A percentile compares a stretch with the other conserved stretches of the same genome.
Conservation (phyloP, 2,329 filamentous ascomycete genomes). For the Pezicula carpinea region DNA sequence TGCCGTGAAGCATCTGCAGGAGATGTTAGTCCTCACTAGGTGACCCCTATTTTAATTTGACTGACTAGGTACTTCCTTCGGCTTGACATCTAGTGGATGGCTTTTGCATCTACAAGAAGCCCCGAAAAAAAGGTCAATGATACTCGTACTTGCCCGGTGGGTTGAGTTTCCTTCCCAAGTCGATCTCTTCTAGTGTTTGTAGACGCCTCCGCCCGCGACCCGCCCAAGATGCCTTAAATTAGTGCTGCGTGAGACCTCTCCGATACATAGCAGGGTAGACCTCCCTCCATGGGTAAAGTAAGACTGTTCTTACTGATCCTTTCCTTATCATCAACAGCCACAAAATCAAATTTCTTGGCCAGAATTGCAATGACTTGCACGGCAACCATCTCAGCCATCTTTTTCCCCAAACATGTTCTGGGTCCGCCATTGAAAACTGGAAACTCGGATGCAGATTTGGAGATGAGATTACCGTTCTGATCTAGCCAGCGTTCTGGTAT, state of each 20-base stretch:
- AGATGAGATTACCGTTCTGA: constrained; percentile 35
- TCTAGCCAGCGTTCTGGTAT: constrained; percentile 53
- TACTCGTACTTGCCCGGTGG: no score
- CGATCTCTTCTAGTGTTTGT: background rate
- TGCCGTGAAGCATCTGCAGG: no score
- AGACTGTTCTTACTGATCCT: constrained; percentile 55
- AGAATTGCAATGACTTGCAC: constrained; percentile 50
- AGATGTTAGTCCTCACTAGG: no score
- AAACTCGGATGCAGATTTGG: constrained; percentile 49
- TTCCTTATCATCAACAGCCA: constrained; percentile 35
- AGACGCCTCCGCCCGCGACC: background rate
- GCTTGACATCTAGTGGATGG: no score
- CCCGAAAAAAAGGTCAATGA: no score
- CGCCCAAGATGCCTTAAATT: background rate
- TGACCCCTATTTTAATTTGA: no score
- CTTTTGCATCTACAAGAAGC: no score
- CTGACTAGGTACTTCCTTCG: no score
- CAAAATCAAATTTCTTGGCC: constrained; percentile 46
- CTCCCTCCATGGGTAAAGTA: constrained; percentile 60
- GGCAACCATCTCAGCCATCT: constrained; percentile 58
- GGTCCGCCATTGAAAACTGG: constrained; percentile 62
- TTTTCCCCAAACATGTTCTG: constrained; percentile 57
- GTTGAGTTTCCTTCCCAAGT: no score
- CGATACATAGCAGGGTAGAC: constrained; percentile 39
- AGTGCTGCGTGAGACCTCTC: background rate